phyloP scores from a whole-genome alignment of 75 land plant genomes.

The Pinus taeda region DNA sequence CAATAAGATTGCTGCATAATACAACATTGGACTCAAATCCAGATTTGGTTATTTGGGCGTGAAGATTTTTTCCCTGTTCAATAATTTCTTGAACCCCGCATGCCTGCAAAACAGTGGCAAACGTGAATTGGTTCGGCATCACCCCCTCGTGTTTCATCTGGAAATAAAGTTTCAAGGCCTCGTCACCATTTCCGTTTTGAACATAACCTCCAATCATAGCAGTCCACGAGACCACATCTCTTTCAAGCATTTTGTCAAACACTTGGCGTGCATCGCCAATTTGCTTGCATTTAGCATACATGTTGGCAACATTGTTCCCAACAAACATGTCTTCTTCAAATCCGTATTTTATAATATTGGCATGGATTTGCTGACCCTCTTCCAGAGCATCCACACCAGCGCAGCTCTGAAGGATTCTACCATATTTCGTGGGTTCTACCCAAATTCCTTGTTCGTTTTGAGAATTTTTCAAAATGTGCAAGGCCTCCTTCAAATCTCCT shows the following conservation, averaged over 20 bases:
- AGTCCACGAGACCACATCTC: conserved; percentile 63
- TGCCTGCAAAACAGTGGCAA: conserved; percentile 38
- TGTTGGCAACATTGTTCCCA: conserved; percentile 34
- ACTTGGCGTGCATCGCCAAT: conserved; percentile 21
- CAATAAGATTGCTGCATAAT: conserved; percentile 46
- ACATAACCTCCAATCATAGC: conserved; percentile 45
- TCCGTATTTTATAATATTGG: conserved; percentile 27
- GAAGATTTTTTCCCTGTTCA: conserved; percentile 27
- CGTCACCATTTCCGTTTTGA: conserved; percentile 12
- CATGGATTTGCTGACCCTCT: conserved; percentile 39
- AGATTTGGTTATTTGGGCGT: conserved; percentile 23
- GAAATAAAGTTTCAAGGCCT: conserved; percentile 29
- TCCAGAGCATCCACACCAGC: conserved; percentile 16
- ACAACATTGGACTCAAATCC: conserved; percentile 41
- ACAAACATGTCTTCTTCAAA: conserved; percentile 21
- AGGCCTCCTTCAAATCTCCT: too few relatives aligned
- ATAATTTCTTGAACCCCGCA: conserved; percentile 20
- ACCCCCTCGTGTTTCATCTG: conserved; percentile 22
- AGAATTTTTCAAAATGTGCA: too few relatives aligned
- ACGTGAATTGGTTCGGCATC: conserved; percentile 32
- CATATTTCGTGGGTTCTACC: conserved; percentile 25
- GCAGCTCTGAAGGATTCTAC: conserved; percentile 45
- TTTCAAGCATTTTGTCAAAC: conserved; percentile 40
- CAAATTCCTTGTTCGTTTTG: too few relatives aligned
- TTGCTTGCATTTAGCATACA: conserved; percentile 30